A percentile compares a stretch with the other conserved stretches of the same genome.
These are phyloP conservation scores for Scheffersomyces illinoinensis DNA, from an alignment of 1,139 yeast species.

Conservation along the genomic window DNA sequence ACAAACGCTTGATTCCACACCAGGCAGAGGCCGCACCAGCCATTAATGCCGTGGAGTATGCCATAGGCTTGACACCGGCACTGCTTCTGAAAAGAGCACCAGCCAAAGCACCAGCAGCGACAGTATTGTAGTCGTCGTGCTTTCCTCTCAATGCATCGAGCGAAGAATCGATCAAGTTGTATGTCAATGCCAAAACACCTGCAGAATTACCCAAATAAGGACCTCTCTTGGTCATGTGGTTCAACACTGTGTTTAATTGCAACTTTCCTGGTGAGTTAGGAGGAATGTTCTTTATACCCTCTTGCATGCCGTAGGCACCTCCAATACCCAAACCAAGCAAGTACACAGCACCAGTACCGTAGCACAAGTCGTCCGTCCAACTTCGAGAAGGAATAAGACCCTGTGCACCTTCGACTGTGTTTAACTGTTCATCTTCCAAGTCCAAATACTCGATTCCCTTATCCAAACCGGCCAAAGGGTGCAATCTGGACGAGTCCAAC, in stretches of 20 bases:
- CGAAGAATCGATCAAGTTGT: slow-evolving; percentile 79
- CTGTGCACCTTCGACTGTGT: slow-evolving; percentile 78
- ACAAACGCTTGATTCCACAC: slow-evolving; percentile 75
- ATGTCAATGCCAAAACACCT: slow-evolving; percentile 88
- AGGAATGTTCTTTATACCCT: slow-evolving; percentile 79
- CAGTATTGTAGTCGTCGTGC: slow-evolving; percentile 83
- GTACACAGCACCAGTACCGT: slow-evolving; percentile 96
- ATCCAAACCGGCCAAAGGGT: slow-evolving; percentile 92
- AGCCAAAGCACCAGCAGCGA: slow-evolving; percentile 86
- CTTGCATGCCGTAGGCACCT: slow-evolving; percentile 84
- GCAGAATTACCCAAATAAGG: slow-evolving; percentile 94
- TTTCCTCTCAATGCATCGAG: slow-evolving; percentile 81
- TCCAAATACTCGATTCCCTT: slow-evolving; percentile 88
- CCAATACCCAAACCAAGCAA: slow-evolving; percentile 74
- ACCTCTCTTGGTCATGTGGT: slow-evolving; percentile 92
- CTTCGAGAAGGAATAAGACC: slow-evolving; percentile 93
- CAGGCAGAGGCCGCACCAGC: slow-evolving; percentile 90
- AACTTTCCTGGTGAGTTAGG: slow-evolving; percentile 72
- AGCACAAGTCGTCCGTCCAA: slow-evolving; percentile 96
- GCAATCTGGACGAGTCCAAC: slow-evolving; percentile 73
- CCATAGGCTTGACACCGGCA: slow-evolving; percentile 85
- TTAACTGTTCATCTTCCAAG: slow-evolving; percentile 74
- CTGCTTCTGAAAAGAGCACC: slow-evolving; percentile 91
- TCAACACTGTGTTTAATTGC: slow-evolving; percentile 83
- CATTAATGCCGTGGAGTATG: slow-evolving; percentile 79